Evolutionary conservation across 2,329 filamentous ascomycete species (phyloP).

Genomic region (Claviceps monticola): DNA sequence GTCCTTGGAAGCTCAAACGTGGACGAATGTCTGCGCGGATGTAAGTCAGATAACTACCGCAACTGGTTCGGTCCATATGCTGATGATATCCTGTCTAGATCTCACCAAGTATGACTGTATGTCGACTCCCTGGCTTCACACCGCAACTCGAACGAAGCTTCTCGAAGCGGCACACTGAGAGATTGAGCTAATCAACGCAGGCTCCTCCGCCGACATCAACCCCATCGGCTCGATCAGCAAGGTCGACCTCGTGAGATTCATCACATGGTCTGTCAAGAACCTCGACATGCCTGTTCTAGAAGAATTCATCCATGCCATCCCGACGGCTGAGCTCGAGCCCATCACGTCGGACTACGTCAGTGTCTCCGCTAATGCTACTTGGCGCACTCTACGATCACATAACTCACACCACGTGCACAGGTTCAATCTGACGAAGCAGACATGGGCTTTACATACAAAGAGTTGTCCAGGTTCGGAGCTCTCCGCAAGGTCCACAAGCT

Average conservation of each 20-base stretch:
- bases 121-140: not conserved
- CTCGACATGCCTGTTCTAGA: conserved; percentile 49
- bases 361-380: not conserved
- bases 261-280: conserved; percentile 37
- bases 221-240: conserved; percentile 27
- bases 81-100: conserved; percentile 1
- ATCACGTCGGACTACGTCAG: conserved; percentile 20
- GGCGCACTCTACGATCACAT: conserved; percentile 8
- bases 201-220: conserved; percentile 27
- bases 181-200: not conserved
- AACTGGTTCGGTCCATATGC: not conserved
- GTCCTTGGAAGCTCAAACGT: conserved; percentile 17
- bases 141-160: not conserved
- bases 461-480: conserved; percentile 25
- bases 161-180: not conserved
- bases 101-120: conserved; percentile 22
- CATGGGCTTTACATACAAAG: conserved; percentile 30
- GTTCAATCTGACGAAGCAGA: conserved; percentile 25
- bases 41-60: not conserved
- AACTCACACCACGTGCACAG: not conserved
- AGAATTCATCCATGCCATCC: conserved; percentile 45
- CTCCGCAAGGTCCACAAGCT: conserved; percentile 28
- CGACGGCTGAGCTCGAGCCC: conserved; percentile 37
- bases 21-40: conserved; percentile 12
- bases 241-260: conserved; percentile 52